A percentile compares a stretch with the other conserved stretches of the same genome.
phyloP scores from a whole-genome alignment of 805 yeast genomes.

The Teunomyces pallodes region DNA sequence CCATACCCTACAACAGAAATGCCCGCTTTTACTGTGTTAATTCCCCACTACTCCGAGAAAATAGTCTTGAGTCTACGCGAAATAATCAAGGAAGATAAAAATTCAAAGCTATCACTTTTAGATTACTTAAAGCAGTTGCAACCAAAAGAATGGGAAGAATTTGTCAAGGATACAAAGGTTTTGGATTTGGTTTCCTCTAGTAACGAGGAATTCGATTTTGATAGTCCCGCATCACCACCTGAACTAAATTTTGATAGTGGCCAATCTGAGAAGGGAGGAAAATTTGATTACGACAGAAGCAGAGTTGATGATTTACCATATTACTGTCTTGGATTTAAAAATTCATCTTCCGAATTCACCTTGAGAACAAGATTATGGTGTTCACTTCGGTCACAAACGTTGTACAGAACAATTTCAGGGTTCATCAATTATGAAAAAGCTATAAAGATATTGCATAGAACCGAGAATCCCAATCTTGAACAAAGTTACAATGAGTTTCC shows the following conservation, averaged over 20 bases:
- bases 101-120: slow-evolving; percentile 55
- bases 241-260: neutral
- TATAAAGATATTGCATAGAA: slow-evolving; percentile 60
- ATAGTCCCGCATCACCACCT: neutral
- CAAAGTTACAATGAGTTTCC: neutral
- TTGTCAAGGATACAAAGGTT: slow-evolving; percentile 72
- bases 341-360: slow-evolving; percentile 59
- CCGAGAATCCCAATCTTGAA: slow-evolving; percentile 50
- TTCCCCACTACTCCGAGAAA: slow-evolving; percentile 54
- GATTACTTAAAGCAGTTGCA: slow-evolving; percentile 76
- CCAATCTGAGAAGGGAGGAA: slow-evolving; percentile 5
- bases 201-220: neutral
- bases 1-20: slow-evolving; percentile 47
- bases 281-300: slow-evolving; percentile 17
- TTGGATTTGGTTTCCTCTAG: slow-evolving; percentile 9
- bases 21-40: slow-evolving; percentile 50
- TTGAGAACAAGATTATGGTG: slow-evolving; percentile 86
- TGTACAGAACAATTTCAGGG: slow-evolving; percentile 80
- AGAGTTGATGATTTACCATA: slow-evolving; percentile 64
- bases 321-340: slow-evolving; percentile 69
- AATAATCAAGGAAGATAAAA: slow-evolving; percentile 43
- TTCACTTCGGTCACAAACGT: slow-evolving; percentile 76
- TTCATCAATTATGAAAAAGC: slow-evolving; percentile 79
- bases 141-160: slow-evolving; percentile 76
- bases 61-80: slow-evolving; percentile 44